Percentiles rank a stretch among this genome's conserved stretches.
phyloP scores from a whole-genome alignment of 306 rosid species.

The Quercus aquifolioides region DNA sequence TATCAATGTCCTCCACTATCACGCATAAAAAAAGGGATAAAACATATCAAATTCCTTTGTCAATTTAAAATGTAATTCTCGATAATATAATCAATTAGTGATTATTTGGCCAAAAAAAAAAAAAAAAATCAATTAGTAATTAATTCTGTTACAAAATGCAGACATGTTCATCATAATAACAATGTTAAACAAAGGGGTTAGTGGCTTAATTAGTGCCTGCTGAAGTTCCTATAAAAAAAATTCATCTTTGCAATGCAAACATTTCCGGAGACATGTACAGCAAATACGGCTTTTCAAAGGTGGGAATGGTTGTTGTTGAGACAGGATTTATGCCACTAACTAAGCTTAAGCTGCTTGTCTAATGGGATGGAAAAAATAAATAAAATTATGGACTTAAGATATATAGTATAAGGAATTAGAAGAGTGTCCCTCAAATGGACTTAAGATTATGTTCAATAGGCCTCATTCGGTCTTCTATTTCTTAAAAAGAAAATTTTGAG shows the following conservation, averaged over 20 bases:
- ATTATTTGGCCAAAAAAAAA: not conserved
- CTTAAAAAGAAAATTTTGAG: no score
- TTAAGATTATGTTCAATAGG: not conserved
- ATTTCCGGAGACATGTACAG: not conserved
- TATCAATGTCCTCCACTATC: not conserved
- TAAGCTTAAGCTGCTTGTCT: not conserved
- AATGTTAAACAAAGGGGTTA: no score
- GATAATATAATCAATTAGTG: not conserved
- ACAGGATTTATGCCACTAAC: not conserved
- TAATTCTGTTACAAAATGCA: no score
- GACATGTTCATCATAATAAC: no score
- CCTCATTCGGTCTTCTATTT: no score
- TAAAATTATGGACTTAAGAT: not conserved
- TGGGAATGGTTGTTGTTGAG: conserved; percentile 9
- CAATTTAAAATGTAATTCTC: not conserved
- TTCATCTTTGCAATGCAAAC: not conserved
- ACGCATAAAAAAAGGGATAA: not conserved
- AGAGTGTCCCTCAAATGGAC: no score
- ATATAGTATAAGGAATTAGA: no score
- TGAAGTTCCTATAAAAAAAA: not conserved
- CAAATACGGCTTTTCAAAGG: conserved; percentile 7
- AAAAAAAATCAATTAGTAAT: not conserved
- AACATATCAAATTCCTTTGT: not conserved
- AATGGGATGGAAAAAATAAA: not conserved
- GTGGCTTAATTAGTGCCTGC: not conserved